Percentiles rank a stretch among this genome's conserved stretches.
These are phyloP conservation scores for Epichloe hybrida DNA, from an alignment of 2,329 filamentous ascomycete genomes.

Conservation along the genomic window DNA sequence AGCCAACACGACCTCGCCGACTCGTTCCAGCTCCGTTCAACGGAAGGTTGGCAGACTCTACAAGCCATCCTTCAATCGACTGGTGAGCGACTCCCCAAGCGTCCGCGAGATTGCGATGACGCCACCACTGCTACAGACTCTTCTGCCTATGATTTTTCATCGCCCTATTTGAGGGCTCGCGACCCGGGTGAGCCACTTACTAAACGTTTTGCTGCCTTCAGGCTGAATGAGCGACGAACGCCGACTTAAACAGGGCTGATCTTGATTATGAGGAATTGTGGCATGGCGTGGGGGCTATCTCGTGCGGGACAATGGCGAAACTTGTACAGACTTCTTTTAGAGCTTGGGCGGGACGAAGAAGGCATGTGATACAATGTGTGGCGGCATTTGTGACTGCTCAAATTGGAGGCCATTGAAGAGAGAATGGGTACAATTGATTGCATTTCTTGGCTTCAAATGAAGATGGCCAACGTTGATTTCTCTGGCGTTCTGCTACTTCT, in stretches of 20 bases:
- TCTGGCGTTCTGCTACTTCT: no score
- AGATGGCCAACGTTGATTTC: no score
- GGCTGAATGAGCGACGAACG: conserved; percentile 34
- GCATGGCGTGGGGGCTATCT: background rate
- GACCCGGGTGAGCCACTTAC: conserved; percentile 41
- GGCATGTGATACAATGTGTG: background rate
- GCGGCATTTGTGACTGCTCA: background rate
- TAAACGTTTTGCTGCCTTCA: conserved; percentile 55
- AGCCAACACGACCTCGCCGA: conserved; percentile 69
- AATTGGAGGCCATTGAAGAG: background rate
- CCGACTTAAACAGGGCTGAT: background rate
- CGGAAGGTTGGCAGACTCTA: conserved; percentile 86
- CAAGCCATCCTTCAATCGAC: conserved; percentile 88
- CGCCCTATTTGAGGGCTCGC: conserved; percentile 6
- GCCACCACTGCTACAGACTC: conserved; percentile 12
- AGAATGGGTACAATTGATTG: background rate
- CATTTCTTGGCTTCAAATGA: background rate
- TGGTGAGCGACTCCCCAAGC: conserved; percentile 91
- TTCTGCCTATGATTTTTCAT: conserved; percentile 10
- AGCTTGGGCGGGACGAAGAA: background rate
- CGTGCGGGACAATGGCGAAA: background rate
- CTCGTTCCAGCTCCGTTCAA: conserved; percentile 70
- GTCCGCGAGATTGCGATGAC: conserved; percentile 31
- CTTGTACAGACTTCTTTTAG: background rate
- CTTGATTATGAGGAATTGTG: background rate